Base-by-base conservation (phyloP, 2,329 filamentous ascomycete genomes). In the Pestalotiopsis sp. region DNA sequence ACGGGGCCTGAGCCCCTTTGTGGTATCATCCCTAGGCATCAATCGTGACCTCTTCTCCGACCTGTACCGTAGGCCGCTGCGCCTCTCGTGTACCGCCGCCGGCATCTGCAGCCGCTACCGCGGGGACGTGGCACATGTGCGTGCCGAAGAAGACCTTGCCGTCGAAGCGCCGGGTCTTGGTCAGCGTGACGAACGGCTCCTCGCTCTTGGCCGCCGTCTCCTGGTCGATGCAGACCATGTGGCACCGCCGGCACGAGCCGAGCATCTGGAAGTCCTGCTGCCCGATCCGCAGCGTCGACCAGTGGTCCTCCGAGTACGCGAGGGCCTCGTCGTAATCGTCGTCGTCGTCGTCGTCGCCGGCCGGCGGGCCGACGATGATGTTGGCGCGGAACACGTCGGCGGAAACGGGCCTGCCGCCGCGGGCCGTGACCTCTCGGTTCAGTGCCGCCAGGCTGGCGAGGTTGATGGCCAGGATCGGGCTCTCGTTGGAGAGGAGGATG, bases 221-320 rank as follows among this genome's bases (percentile, higher is more conserved):
- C 78, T 98, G 96, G 75, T 99, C 91, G 59, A 98, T 89, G 76
- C 95, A 98, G 10, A 99, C 91, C 94, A 99, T 98, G 78, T 97
- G 94, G 73, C 96, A 99, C 68, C 96, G 85, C 69, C 94, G 88
- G 75, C 96, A 99, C 3, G 92, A 88, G 0, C 94, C 95, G 4
- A 98, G 81, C 74, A 97, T 88, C 69, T 91, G 84, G 73, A 93
- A 92, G 10, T 80, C 78, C 68, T 90, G 85, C 2, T 78, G 72
- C 1, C 91, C 92, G 67, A 98, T 91, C 9, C 81, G 83, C 55
- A 97, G 74, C 17, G 80, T 84, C 13, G 82, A 83, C 95, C 95
- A 98, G 5, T 81, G 78, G 72, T 98, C 96, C 80, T 98, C 95
- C 0, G 86, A 85, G 77, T 96, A 98, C 0, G 93, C 77, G 17